These are phyloP conservation scores for Citrullus mucosospermus DNA, from an alignment of 306 rosid genomes.

Conservation along the genomic window DNA sequence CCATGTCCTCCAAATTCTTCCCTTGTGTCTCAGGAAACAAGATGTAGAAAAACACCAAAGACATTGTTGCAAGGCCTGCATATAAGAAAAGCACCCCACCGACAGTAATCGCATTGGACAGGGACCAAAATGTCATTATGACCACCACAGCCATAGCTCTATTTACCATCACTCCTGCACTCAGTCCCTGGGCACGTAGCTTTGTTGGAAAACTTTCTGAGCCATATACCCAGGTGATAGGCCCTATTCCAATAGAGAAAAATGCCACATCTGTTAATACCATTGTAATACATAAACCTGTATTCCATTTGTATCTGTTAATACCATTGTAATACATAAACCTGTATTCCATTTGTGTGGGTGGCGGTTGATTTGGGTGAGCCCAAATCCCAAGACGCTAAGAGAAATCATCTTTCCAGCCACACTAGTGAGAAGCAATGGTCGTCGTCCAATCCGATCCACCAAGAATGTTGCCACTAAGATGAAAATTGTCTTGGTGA, in stretches of 20 bases:
- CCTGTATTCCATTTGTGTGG: constrained; percentile 41
- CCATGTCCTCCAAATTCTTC: no score
- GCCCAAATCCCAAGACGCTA: constrained; percentile 15
- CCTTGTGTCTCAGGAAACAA: no score
- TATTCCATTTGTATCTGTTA: constrained; percentile 53
- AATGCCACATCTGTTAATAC: constrained; percentile 35
- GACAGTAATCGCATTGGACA: constrained; percentile 1
- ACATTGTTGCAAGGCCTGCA: constrained; percentile 9
- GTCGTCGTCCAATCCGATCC: constrained; percentile 59
- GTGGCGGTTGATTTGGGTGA: constrained; percentile 22
- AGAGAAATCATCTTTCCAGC: constrained; percentile 48
- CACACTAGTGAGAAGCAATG: constrained; percentile 38
- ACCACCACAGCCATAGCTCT: constrained; percentile 46
- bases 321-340: constrained; percentile 29
- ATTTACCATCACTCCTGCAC: constrained; percentile 45
- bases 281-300: constrained; percentile 27
- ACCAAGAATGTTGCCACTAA: constrained; percentile 50
- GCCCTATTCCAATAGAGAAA: constrained; percentile 76
- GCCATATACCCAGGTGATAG: constrained; percentile 67
- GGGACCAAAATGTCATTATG: constrained; percentile 54
- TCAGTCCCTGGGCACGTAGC: constrained; percentile 67
- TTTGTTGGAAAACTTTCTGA: constrained; percentile 56
- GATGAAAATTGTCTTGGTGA: constrained; percentile 39
- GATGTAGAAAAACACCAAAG: no score
- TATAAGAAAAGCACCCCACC: neutral